These are phyloP conservation scores for Rhizopus stolonifer DNA, from an alignment of 371 early-diverging fungal genomes.

Conservation along the genomic window DNA sequence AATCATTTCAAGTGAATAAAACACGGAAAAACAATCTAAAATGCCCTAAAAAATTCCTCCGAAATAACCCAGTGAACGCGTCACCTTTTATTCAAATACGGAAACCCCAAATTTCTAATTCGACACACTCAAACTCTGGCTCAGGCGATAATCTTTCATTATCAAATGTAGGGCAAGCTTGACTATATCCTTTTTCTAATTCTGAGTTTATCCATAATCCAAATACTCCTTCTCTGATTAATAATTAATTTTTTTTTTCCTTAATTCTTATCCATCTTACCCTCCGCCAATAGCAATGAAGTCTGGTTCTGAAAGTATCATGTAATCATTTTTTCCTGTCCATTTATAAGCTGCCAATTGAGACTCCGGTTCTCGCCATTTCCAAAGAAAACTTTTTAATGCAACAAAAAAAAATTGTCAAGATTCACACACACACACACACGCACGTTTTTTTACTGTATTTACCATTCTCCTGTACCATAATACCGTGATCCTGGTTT, in stretches of 20 bases:
- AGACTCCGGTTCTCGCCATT: conserved; percentile 21
- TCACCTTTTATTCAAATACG: conserved; percentile 7
- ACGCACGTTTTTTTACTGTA: too few species aligned
- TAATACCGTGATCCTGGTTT: conserved; percentile 71
- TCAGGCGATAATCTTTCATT: conserved; percentile 67
- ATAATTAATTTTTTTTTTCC: background rate
- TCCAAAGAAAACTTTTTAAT: conserved; percentile 40
- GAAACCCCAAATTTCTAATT: conserved; percentile 29
- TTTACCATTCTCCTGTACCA: conserved; percentile 93
- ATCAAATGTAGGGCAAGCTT: conserved; percentile 82
- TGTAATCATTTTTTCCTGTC: conserved; percentile 89
- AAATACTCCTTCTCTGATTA: conserved; percentile 73
- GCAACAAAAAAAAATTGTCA: too few species aligned
- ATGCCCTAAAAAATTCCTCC: too few species aligned
- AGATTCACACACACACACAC: too few species aligned
- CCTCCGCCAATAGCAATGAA: conserved; percentile 94
- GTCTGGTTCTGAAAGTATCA: conserved; percentile 77
- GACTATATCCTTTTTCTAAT: conserved; percentile 82
- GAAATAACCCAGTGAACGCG: background rate
- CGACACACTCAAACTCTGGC: conserved; percentile 29
- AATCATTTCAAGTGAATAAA: too few species aligned
- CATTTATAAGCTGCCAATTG: conserved; percentile 68
- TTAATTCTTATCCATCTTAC: conserved; percentile 31
- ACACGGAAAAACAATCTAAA: background rate
- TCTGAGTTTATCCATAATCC: conserved; percentile 91